phyloP scores from a whole-genome alignment of 257 asterid genomes.

The Nemophila menziesii region DNA sequence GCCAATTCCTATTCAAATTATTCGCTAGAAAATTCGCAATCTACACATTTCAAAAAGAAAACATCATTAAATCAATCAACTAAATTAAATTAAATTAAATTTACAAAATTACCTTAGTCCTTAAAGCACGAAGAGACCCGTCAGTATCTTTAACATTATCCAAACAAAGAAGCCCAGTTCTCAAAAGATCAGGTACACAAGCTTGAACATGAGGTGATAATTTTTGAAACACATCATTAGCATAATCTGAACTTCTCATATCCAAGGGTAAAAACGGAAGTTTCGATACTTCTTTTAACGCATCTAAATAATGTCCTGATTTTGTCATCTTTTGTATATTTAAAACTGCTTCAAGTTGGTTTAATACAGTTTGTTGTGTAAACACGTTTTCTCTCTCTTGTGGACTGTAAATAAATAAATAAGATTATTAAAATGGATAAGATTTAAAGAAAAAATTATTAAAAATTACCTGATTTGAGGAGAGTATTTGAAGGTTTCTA shows the following conservation, averaged over 20 bases:
- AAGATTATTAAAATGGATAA: no score
- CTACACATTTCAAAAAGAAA: constrained; percentile 45
- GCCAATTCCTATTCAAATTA: constrained; percentile 80
- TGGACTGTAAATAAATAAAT: constrained; percentile 62
- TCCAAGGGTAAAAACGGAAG: constrained; percentile 94
- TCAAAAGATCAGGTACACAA: constrained; percentile 83
- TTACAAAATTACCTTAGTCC: constrained; percentile 47
- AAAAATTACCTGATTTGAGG: constrained; percentile 63
- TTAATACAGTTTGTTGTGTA: constrained; percentile 73
- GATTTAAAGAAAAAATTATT: background rate
- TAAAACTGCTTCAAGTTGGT: constrained; percentile 87
- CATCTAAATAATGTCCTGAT: constrained; percentile 61
- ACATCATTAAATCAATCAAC: background rate
- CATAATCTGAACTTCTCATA: constrained; percentile 54
- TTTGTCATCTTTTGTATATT: constrained; percentile 62
- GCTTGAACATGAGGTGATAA: constrained; percentile 77
- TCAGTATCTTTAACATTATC: constrained; percentile 79
- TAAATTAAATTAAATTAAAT: background rate
- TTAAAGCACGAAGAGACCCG: constrained; percentile 86
- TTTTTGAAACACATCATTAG: constrained; percentile 42
- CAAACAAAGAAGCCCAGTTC: constrained; percentile 71
- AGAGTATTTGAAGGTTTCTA: constrained; percentile 75
- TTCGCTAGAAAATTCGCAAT: constrained; percentile 85
- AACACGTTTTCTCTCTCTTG: constrained; percentile 70
- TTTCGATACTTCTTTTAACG: constrained; percentile 77